Evolutionary conservation across 805 yeast species (phyloP).

Genomic region (Priceomyces castillae): DNA sequence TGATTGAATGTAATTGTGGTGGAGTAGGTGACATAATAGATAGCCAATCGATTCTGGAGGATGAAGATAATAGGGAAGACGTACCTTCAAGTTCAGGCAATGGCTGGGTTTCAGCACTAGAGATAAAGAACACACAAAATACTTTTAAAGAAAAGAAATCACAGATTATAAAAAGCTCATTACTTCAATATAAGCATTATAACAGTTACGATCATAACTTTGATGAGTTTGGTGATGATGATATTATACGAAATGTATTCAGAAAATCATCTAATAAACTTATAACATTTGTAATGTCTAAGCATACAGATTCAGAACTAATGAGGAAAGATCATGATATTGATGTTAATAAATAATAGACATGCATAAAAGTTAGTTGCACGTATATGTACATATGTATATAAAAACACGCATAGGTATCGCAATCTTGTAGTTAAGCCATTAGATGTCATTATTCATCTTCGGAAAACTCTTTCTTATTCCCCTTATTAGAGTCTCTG

Average conservation of each 20-base stretch:
- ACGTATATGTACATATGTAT: neutral
- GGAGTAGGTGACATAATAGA: slow-evolving; percentile 46
- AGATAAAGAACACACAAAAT: slow-evolving; percentile 34
- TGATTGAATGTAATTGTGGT: slow-evolving; percentile 60
- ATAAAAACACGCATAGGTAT: neutral
- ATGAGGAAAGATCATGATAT: neutral
- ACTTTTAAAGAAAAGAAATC: slow-evolving; percentile 27
- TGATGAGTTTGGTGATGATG: slow-evolving; percentile 23
- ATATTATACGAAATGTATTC: slow-evolving; percentile 27
- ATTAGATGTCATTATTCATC: neutral
- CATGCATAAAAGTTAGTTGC: neutral
- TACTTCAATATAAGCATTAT: slow-evolving; percentile 61
- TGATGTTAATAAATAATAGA: neutral
- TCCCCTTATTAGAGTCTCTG: slow-evolving; percentile 5
- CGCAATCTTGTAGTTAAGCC: neutral
- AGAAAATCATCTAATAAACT: slow-evolving; percentile 14
- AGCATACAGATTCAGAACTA: slow-evolving; percentile 16
- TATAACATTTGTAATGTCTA: slow-evolving; percentile 42
- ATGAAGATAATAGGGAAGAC: slow-evolving; percentile 12
- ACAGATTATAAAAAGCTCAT: slow-evolving; percentile 52
- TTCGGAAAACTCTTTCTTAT: neutral
- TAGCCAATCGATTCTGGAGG: slow-evolving; percentile 14
- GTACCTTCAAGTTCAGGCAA: slow-evolving; percentile 5
- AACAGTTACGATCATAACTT: slow-evolving; percentile 39
- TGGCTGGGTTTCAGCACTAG: slow-evolving; percentile 62